A percentile compares a stretch with the other conserved stretches of the same genome.
phyloP scores from a whole-genome alignment of 2,329 filamentous ascomycete genomes.

The Xylariaceae sp. region DNA sequence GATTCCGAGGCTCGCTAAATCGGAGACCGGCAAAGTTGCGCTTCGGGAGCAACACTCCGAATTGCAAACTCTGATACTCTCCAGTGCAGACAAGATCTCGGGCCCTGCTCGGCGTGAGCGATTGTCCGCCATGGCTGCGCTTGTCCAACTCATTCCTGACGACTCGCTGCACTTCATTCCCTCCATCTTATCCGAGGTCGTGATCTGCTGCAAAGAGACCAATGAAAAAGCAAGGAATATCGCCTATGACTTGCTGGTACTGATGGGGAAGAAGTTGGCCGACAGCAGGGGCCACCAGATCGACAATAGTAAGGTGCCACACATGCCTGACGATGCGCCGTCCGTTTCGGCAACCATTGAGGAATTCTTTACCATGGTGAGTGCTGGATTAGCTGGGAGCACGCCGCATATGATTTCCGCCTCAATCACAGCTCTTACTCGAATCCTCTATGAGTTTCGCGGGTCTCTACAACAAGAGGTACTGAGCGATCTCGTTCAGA shows the following conservation, averaged over 20 bases:
- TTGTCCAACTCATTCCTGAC: slow-evolving; percentile 74
- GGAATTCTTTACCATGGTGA: slow-evolving; percentile 98
- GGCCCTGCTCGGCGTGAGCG: slow-evolving; percentile 83
- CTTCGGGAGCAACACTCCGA: slow-evolving; percentile 71
- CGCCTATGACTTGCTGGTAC: slow-evolving; percentile 84
- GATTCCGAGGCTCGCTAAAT: slow-evolving; percentile 83
- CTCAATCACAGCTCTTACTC: slow-evolving; percentile 88
- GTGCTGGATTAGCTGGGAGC: slow-evolving; percentile 85
- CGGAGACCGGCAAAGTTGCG: slow-evolving; percentile 70
- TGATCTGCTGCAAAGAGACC: slow-evolving; percentile 94
- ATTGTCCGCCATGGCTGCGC: slow-evolving; percentile 73
- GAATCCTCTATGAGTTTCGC: slow-evolving; percentile 91
- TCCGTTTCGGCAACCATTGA: slow-evolving; percentile 77
- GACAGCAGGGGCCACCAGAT: slow-evolving; percentile 66
- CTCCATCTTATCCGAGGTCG: slow-evolving; percentile 84
- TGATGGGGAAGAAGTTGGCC: slow-evolving; percentile 78
- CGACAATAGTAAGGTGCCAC: slow-evolving; percentile 78
- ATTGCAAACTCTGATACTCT: slow-evolving; percentile 75
- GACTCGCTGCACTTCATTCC: slow-evolving; percentile 89
- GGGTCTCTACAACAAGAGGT: slow-evolving; percentile 63
- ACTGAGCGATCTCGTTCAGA: slow-evolving; percentile 81
- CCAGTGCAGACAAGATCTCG: slow-evolving; percentile 78
- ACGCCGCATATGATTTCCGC: slow-evolving; percentile 97
- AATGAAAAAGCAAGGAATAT: slow-evolving; percentile 90
- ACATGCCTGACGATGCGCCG: slow-evolving; percentile 80